These are phyloP conservation scores for Pythium guiyangense DNA, from an alignment of 352 stramenopile genomes.

Conservation along the genomic window DNA sequence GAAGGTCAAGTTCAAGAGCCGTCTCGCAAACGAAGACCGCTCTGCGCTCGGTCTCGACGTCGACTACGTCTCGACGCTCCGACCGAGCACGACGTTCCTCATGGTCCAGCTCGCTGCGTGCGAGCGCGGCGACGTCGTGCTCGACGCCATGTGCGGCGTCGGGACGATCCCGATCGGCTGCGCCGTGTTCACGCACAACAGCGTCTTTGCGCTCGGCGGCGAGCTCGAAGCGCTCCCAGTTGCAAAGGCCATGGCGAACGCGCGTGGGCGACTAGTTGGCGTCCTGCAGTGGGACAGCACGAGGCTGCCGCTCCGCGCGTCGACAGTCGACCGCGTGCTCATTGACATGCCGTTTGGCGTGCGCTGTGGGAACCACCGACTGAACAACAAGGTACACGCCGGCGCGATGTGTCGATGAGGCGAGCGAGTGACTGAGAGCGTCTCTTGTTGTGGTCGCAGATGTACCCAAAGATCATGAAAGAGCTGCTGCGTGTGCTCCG, in stretches of 20 bases:
- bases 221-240: conserved; percentile 55
- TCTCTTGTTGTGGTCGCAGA: too few species aligned
- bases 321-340: conserved; percentile 56
- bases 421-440: too few species aligned
- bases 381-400: conserved; percentile 62
- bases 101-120: conserved; percentile 64
- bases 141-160: conserved; percentile 82
- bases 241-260: conserved; percentile 54
- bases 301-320: conserved; percentile 42
- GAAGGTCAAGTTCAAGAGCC: conserved; percentile 61
- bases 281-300: conserved; percentile 68
- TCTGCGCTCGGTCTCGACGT: conserved; percentile 34
- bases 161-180: conserved; percentile 70
- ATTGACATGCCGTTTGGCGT: conserved; percentile 81
- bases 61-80: conserved; percentile 71
- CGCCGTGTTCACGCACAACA: conserved; percentile 39
- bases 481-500: conserved; percentile 63
- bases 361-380: conserved; percentile 61
- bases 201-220: conserved; percentile 59
- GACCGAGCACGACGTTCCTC: conserved; percentile 71
- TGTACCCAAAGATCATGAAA: conserved; percentile 74
- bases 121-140: conserved; percentile 51
- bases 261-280: conserved; percentile 26
- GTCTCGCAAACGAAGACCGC: conserved; percentile 63
- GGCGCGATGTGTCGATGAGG: too few species aligned